These are phyloP conservation scores for Baorangia bicolor DNA, from an alignment of 768 basidiomycete species.

Conservation along the genomic window DNA sequence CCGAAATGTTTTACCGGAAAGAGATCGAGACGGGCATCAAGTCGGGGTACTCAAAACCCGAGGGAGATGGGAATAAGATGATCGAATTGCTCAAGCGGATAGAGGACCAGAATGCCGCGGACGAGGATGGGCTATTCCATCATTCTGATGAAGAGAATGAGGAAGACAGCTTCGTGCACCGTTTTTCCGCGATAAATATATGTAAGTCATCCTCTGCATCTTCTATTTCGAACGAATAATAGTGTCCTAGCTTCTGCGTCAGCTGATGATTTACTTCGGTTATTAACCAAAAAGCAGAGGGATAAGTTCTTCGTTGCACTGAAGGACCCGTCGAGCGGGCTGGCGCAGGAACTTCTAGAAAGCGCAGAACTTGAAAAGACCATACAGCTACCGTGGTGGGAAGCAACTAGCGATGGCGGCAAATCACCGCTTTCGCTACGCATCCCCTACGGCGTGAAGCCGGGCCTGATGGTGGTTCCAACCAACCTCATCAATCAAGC, in stretches of 20 bases:
- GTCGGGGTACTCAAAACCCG: slow-evolving; percentile 50
- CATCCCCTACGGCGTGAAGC: slow-evolving; percentile 37
- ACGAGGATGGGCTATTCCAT: slow-evolving; percentile 34
- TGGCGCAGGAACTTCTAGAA: slow-evolving; percentile 58
- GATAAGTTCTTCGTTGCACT: slow-evolving; percentile 58
- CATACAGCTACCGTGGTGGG: slow-evolving; percentile 76
- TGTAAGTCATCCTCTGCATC: slow-evolving; percentile 40
- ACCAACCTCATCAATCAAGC: slow-evolving; percentile 40
- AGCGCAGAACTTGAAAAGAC: slow-evolving; percentile 53
- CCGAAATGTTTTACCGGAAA: slow-evolving; percentile 78
- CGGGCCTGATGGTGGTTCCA: slow-evolving; percentile 48
- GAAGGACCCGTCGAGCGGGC: slow-evolving; percentile 58
- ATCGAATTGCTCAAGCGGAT: slow-evolving; percentile 69
- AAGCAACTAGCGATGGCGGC: slow-evolving; percentile 25
- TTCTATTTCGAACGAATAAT: neutral
- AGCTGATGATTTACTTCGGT: slow-evolving; percentile 57
- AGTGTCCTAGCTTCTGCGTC: slow-evolving; percentile 48
- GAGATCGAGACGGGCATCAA: slow-evolving; percentile 67
- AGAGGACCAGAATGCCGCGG: slow-evolving; percentile 55
- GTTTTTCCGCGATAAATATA: slow-evolving; percentile 60
- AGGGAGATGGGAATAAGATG: slow-evolving; percentile 62
- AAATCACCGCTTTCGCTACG: neutral
- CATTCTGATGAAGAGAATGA: slow-evolving; percentile 40
- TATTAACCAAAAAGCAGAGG: slow-evolving; percentile 60
- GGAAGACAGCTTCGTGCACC: slow-evolving; percentile 44